Evolutionary conservation across 495 filamentous ascomycete genomes (phyloP).

Genomic region (Penicillium ucsense): DNA sequence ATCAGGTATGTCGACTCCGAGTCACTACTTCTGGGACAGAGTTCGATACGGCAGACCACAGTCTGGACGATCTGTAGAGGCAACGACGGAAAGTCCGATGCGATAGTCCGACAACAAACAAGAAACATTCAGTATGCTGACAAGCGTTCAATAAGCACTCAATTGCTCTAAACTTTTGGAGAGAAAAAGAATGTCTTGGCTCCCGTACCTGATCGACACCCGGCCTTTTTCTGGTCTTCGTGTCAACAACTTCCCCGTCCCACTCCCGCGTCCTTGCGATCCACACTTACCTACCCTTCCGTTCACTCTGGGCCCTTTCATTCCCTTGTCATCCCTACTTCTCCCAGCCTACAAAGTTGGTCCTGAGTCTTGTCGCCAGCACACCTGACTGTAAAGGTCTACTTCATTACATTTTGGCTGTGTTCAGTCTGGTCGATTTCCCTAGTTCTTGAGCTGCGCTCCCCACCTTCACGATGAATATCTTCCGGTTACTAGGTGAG

Average conservation of each 20-base stretch:
- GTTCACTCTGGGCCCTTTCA: neutral
- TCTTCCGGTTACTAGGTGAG: constrained; percentile 80
- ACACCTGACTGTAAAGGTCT: too few relatives aligned
- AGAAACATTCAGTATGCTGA: neutral
- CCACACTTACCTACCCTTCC: neutral
- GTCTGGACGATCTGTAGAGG: too few relatives aligned
- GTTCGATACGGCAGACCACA: too few relatives aligned
- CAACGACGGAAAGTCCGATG: too few relatives aligned
- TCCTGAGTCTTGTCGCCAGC: too few relatives aligned
- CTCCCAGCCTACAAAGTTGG: neutral
- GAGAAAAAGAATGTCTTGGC: neutral
- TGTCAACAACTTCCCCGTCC: constrained; percentile 20
- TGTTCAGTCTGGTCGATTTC: neutral
- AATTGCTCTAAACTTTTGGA: too few relatives aligned
- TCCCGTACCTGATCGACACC: constrained; percentile 18
- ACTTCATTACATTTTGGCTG: too few relatives aligned
- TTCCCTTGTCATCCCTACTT: neutral
- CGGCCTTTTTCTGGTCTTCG: constrained; percentile 15
- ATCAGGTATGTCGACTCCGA: too few relatives aligned
- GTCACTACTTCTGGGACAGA: too few relatives aligned
- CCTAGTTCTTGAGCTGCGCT: neutral
- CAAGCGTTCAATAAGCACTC: too few relatives aligned
- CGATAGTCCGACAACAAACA: neutral
- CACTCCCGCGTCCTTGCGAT: neutral
- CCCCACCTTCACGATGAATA: constrained; percentile 54